Percentiles rank a stretch among this genome's conserved stretches.
These are phyloP conservation scores for Penicillium sp. DNA, from an alignment of 2,329 filamentous ascomycete species.

Conservation along the genomic window DNA sequence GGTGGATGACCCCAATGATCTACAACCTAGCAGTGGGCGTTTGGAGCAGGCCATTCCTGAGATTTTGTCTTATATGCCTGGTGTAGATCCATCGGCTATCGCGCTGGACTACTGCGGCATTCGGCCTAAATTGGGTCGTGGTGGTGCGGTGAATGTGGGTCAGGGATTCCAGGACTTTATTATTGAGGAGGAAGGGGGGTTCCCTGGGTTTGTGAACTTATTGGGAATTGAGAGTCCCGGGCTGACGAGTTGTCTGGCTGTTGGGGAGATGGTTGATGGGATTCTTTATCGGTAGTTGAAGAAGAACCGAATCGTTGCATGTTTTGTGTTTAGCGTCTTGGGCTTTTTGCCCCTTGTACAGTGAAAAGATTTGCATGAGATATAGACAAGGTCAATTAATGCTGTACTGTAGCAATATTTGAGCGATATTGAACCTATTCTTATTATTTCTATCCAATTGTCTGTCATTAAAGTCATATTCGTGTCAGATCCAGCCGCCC, in stretches of 20 bases:
- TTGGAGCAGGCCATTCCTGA: slow-evolving; percentile 72
- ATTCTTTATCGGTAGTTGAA: slow-evolving; percentile 55
- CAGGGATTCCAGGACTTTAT: slow-evolving; percentile 84
- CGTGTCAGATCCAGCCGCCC: neutral
- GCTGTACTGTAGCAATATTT: neutral
- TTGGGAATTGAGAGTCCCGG: slow-evolving; percentile 94
- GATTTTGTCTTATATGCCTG: slow-evolving; percentile 80
- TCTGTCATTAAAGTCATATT: slow-evolving; percentile 4
- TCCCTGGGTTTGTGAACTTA: slow-evolving; percentile 83
- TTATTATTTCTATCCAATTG: neutral
- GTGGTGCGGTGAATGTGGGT: slow-evolving; percentile 61
- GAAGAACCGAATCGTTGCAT: neutral
- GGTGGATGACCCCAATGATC: slow-evolving; percentile 73
- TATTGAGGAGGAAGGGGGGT: slow-evolving; percentile 77
- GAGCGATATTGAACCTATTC: neutral
- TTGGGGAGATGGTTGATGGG: slow-evolving; percentile 75
- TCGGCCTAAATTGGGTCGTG: slow-evolving; percentile 76
- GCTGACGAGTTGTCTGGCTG: slow-evolving; percentile 83
- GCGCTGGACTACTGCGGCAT: slow-evolving; percentile 89
- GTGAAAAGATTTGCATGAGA: neutral
- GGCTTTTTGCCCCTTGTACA: neutral
- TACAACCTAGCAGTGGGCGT: slow-evolving; percentile 69
- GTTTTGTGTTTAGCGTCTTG: slow-evolving; percentile 11
- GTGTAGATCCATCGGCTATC: slow-evolving; percentile 69
- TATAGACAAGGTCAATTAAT: neutral